These are phyloP conservation scores for Tagetes erecta DNA, from an alignment of 129 eudicot species.

Conservation along the genomic window DNA sequence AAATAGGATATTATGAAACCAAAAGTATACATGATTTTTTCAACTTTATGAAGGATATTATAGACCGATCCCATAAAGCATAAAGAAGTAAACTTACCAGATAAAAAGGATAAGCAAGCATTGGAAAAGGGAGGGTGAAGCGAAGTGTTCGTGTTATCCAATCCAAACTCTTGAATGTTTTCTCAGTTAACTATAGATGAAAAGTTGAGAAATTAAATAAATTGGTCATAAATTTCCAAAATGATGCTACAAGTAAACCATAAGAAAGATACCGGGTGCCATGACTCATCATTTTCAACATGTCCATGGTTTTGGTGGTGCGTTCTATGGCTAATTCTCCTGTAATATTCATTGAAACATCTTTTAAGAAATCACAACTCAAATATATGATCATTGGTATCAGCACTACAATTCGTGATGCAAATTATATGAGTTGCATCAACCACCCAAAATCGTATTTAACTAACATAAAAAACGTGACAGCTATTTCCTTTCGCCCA, in stretches of 20 bases:
- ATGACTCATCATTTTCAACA: slow-evolving; percentile 60
- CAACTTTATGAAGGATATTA: neutral
- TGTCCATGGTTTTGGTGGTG: slow-evolving; percentile 70
- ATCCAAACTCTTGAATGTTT: slow-evolving; percentile 49
- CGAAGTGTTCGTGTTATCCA: slow-evolving; percentile 44
- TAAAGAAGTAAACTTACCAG: slow-evolving; percentile 35
- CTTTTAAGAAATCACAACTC: neutral
- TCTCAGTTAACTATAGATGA: slow-evolving; percentile 46
- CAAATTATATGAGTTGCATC: neutral
- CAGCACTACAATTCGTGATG: neutral
- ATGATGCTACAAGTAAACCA: neutral
- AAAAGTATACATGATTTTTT: neutral
- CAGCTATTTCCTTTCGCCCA: neutral
- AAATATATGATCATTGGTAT: neutral
- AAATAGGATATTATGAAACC: neutral
- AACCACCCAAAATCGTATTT: neutral
- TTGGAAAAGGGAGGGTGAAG: slow-evolving; percentile 58
- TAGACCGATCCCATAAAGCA: neutral
- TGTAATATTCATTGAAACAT: slow-evolving; percentile 26
- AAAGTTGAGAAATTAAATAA: neutral
- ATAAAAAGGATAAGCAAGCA: slow-evolving; percentile 64
- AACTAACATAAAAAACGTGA: neutral
- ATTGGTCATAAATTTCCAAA: neutral
- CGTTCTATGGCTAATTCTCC: slow-evolving; percentile 71
- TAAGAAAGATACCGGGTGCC: slow-evolving; percentile 56